Evolutionary conservation across 108 stramenopile genomes (phyloP), one percentile per base, ranked within the genome.

Genomic region (Nannochloropsis gaditana): DNA sequence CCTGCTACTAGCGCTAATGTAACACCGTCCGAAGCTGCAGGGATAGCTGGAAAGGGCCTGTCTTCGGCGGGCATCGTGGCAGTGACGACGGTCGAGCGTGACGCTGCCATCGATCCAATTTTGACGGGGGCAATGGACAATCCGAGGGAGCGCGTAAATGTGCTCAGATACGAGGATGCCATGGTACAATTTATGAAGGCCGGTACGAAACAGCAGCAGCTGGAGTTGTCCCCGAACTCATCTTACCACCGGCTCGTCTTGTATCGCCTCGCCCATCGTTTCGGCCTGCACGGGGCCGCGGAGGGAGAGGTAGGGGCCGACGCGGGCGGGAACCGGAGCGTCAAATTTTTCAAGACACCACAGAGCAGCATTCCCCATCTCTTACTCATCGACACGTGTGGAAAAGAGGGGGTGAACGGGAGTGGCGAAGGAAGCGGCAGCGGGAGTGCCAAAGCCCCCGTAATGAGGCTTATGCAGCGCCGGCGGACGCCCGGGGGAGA

Each of bases 181-280:
- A 83, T 97, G 50, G 79, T 93, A 5, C 92, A 93, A 43, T 95
- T 95, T 87, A 89, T 95, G 86, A 93, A 93, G 81, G 91, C 91
- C 31, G 80, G 90, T 10, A 87, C 85, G 21, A 83, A 89, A 47
- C 79, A 81, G 11, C 88, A 84, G 59, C 50, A 43, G 79, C 45
- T 92, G 80, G 88, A 83, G 45, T 45, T 87, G 21, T 85, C 90
- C 42, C 85, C 86, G 44, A 84, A 89, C 44, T 79, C 90, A 47
- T 89, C 91, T 79, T 97, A 96, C 87, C 96, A 97, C 84, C 90
- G 96, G 79, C 90, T 93, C 41, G 86, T 95, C 81, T 81, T 95
- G 50, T 95, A 97, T 90, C 95, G 96, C 41, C 90, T 97, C 79
- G 94, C 94, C 41, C 94, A 95, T 90, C 92, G 96, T 9, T 97